Conservation (phyloP, 2,329 filamentous ascomycete genomes). For the Drechslerella stenobrocha region DNA sequence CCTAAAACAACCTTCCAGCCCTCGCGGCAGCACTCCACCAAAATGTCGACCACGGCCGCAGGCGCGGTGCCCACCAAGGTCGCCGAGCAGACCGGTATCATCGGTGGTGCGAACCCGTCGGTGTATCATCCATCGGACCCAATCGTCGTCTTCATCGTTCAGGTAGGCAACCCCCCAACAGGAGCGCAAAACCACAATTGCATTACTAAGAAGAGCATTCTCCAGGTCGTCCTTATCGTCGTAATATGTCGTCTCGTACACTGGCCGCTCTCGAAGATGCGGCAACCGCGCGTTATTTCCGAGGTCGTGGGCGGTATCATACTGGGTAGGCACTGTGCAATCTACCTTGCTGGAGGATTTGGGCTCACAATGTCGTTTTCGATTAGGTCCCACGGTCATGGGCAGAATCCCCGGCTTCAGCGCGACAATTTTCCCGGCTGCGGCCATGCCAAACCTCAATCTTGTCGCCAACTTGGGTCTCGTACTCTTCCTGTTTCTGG, state of each 20-base stretch:
- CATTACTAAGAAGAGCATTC: background rate
- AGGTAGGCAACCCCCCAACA: constrained; percentile 58
- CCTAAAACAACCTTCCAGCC: background rate
- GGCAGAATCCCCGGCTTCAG: constrained; percentile 80
- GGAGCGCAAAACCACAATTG: background rate
- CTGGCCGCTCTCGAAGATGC: constrained; percentile 73
- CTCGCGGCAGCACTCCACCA: background rate
- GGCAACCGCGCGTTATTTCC: constrained; percentile 79
- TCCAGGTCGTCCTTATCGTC: constrained; percentile 71
- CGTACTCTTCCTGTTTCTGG: constrained; percentile 82
- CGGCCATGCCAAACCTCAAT: constrained; percentile 73
- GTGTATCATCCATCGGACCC: constrained; percentile 71
- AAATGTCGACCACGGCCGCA: constrained; percentile 26
- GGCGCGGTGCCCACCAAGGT: constrained; percentile 53
- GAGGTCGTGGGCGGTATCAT: constrained; percentile 84
- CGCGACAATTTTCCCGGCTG: constrained; percentile 72
- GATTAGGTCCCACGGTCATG: constrained; percentile 73
- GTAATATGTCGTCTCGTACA: constrained; percentile 74
- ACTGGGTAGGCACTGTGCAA: constrained; percentile 59
- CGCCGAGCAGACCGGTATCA: constrained; percentile 67
- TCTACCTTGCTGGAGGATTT: background rate
- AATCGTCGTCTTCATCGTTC: constrained; percentile 75
- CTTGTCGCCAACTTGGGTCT: constrained; percentile 82
- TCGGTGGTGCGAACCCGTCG: constrained; percentile 71
- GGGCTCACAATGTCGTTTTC: background rate